Base-by-base conservation (phyloP, 164 flowering plant genomes). In the Kalanchoe fedtschenkoi region DNA sequence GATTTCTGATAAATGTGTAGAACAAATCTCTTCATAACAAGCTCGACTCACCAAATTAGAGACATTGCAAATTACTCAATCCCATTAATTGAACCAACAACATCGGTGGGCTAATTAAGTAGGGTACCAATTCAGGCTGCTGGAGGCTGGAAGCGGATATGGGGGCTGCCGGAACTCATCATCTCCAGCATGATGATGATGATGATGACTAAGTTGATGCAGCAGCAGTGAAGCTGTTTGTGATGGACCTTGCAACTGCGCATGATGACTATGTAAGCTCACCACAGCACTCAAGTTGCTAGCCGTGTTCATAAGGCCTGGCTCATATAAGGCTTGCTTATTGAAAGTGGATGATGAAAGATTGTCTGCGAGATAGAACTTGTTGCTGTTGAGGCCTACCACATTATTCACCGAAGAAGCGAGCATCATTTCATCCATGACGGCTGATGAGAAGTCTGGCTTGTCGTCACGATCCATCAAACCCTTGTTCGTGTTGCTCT, bases 401-500 rank as follows among this genome's bases (percentile, higher is more conserved):
- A 33, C 65, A 24, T 53, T 58, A 10, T 68, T 42, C 0, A 71
- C 58, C 15, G 72, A 24, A 19, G 79, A 58, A 4, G 19, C 29
- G 6, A 69, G 64, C 7, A 73, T 69, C 83, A 81, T 74, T 24
- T 75, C 85, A 3, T 83, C 87, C 83, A 80, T 72, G 6, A 10
- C 56, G 1, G 32, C 15, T 2, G 80, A 74, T 41, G 83, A 82
- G 0, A 78, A 82, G 16, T 51, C 4, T 3, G 28, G 13, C 68
- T 78, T 8, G n/a, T n/a, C n/a, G n/a, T 85, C 86, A 13, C 74
- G 78, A 65, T 82, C 91, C 77, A 73, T 58, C n/a, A n/a, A n/a
- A 10, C 80, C 71, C 60, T 89, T 78, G 24, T 65, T 69, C 0
- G 79, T 57, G 66, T 81, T 83, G 76, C 73, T 86, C 82, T 92